Evolutionary conservation across 495 filamentous ascomycete genomes (phyloP).

Genomic region (Lentithecium fluviatile): DNA sequence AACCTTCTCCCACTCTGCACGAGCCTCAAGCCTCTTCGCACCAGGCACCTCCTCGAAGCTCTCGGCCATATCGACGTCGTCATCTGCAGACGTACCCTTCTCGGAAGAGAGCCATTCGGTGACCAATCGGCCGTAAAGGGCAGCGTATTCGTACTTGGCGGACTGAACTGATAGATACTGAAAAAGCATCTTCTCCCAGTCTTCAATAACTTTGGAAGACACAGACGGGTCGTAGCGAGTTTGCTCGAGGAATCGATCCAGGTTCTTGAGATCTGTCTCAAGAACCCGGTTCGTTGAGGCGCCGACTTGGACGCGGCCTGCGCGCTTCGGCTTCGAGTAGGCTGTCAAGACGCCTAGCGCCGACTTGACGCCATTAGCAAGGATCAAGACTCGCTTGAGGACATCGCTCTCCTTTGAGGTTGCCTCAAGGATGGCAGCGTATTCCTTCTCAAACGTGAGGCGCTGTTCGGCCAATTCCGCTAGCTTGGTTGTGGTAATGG

Average conservation of each 20-base stretch:
- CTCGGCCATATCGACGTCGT: conserved; percentile 22
- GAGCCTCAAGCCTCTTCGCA: conserved; percentile 28
- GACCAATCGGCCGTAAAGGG: conserved; percentile 60
- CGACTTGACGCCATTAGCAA: conserved; percentile 47
- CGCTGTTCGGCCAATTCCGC: conserved; percentile 61
- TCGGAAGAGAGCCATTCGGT: conserved; percentile 58
- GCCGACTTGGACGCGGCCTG: conserved; percentile 39
- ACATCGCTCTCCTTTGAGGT: conserved; percentile 39
- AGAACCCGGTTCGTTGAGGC: conserved; percentile 42
- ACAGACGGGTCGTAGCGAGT: conserved; percentile 58
- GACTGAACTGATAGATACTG: conserved; percentile 53
- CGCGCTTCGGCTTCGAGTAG: conserved; percentile 20
- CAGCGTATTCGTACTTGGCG: conserved; percentile 59
- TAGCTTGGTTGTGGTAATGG: conserved; percentile 66
- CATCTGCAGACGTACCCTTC: conserved; percentile 3
- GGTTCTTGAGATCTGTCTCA: conserved; percentile 47
- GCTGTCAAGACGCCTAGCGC: conserved; percentile 42
- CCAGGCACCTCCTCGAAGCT: conserved; percentile 29
- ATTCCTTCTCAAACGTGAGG: conserved; percentile 49
- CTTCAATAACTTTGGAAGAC: conserved; percentile 46
- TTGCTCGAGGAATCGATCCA: conserved; percentile 57
- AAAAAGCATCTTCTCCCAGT: conserved; percentile 53
- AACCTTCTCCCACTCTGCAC: conserved; percentile 29
- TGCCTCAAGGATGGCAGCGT: conserved; percentile 39
- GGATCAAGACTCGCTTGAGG: conserved; percentile 41